A percentile compares a stretch with the other conserved stretches of the same genome.
Conservation (phyloP, 345 rosid genomes). For the Anastatica hierochuntica region DNA sequence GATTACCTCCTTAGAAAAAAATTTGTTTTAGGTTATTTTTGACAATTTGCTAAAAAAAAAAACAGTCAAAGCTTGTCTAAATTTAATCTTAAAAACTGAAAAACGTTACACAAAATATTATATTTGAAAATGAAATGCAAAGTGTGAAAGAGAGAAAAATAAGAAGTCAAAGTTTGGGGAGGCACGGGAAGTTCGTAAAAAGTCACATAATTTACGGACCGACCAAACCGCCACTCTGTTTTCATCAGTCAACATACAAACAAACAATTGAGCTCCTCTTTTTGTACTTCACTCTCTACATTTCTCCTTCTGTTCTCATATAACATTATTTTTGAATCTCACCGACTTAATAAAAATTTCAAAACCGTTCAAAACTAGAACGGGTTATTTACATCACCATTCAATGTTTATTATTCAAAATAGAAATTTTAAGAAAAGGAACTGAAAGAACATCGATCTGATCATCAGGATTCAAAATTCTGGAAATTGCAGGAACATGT, state of each 20-base stretch:
- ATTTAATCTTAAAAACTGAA: neutral
- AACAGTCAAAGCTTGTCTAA: too few relatives aligned
- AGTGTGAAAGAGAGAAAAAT: conserved; percentile 20
- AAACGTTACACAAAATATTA: conserved; percentile 9
- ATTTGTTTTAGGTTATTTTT: too few relatives aligned
- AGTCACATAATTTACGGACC: conserved; percentile 21
- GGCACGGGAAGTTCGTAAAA: too few relatives aligned
- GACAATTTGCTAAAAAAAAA: too few relatives aligned
- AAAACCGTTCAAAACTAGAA: too few relatives aligned
- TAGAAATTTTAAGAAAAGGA: neutral
- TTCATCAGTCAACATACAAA: conserved; percentile 18
- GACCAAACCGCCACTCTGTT: conserved; percentile 23
- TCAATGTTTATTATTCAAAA: neutral
- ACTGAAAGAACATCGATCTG: neutral
- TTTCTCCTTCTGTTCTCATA: neutral
- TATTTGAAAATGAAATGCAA: neutral
- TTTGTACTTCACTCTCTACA: neutral
- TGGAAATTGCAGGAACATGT: conserved; percentile 4
- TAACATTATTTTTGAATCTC: conserved; percentile 7
- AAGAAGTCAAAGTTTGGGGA: too few relatives aligned
- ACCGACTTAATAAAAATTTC: conserved; percentile 10
- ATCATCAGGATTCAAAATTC: conserved; percentile 11
- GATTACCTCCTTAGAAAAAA: too few relatives aligned
- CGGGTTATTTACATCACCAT: neutral
- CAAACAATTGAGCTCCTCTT: neutral